phyloP scores from a whole-genome alignment of 2,329 filamentous ascomycete genomes.

The Penicillium sp. region DNA sequence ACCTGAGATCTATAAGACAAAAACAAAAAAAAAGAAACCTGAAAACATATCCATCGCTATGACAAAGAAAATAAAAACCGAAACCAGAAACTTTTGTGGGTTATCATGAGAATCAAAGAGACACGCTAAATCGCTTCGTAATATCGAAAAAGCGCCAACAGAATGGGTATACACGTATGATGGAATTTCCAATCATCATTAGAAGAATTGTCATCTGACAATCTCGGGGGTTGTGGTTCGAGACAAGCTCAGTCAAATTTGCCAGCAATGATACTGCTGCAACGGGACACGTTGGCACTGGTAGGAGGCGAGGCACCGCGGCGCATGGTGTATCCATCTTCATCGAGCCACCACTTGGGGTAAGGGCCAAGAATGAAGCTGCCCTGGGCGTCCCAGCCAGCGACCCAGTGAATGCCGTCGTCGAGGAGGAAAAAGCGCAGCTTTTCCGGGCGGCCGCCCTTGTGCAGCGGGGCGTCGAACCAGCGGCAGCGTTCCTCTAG shows the following conservation, averaged over 20 bases:
- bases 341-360: slow-evolving; percentile 49
- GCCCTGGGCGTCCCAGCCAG: slow-evolving; percentile 50
- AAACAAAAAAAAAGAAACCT: background rate
- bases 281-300: slow-evolving; percentile 38
- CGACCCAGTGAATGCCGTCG: slow-evolving; percentile 50
- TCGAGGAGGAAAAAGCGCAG: slow-evolving; percentile 52
- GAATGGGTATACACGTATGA: slow-evolving; percentile 3
- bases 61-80: background rate
- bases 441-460: slow-evolving; percentile 38
- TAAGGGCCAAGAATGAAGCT: slow-evolving; percentile 53
- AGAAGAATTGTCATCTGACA: background rate
- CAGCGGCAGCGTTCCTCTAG: slow-evolving; percentile 48
- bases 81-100: slow-evolving; percentile 16
- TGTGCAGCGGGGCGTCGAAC: slow-evolving; percentile 39
- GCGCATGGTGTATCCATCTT: slow-evolving; percentile 37
- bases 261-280: slow-evolving; percentile 33
- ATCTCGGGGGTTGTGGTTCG: background rate
- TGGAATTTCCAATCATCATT: slow-evolving; percentile 6
- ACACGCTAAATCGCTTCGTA: slow-evolving; percentile 22
- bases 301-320: slow-evolving; percentile 33
- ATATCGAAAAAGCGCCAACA: slow-evolving; percentile 14
- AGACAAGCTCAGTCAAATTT: slow-evolving; percentile 24
- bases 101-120: slow-evolving; percentile 4
- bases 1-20: slow-evolving; percentile 5
- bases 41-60: background rate